Base-by-base conservation (phyloP, 495 filamentous ascomycete species). In the Darksidea phi region DNA sequence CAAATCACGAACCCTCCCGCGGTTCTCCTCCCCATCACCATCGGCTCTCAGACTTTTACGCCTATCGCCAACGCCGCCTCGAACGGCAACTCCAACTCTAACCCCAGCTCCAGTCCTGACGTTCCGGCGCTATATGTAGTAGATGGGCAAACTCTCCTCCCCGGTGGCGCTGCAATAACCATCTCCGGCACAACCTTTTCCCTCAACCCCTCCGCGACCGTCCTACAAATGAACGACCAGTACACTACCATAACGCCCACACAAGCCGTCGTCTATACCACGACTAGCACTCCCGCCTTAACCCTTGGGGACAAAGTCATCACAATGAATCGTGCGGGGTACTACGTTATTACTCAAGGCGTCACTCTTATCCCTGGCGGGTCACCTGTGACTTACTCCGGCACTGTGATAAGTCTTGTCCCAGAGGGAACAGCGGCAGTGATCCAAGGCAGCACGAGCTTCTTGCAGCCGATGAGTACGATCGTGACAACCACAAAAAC, bases 301-400 rank as follows among this genome's bases (percentile, higher is more conserved):
- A 68, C 61, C 0, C 17, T 64, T 15, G 32, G 48, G 45, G 46
- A 57, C 20, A 18, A 52, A 0, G 36, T 57, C 45, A 62, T 58
- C 54, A 68, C 66, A 3, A 55, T 61, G 12, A 64, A 68, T 32
- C 43, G 54, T 17, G 61, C 61, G 23, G 57, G 61, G 13, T 57
- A 56, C 49, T 68, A 61, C 57, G 20, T 61, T 20, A 28, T 68
- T 26, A 57, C 12, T 6, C 65, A 59, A 2, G 66, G 61, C 18
- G 53, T 52, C 1, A 68, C 66, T 34, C 66, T 68, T 38, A 47
- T 60, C 11, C 61, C 66, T 20, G 66, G 66, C 47, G 66, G 62
- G 7, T 2, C 52, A 10, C 10, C 62, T 6, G 41, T 65, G 5
- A 68, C 61, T 0, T 38, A 65, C 15, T 52, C 41, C 17, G 61